Base-by-base conservation (phyloP, 2,329 filamentous ascomycete species). In the Samsoniella hepiali region DNA sequence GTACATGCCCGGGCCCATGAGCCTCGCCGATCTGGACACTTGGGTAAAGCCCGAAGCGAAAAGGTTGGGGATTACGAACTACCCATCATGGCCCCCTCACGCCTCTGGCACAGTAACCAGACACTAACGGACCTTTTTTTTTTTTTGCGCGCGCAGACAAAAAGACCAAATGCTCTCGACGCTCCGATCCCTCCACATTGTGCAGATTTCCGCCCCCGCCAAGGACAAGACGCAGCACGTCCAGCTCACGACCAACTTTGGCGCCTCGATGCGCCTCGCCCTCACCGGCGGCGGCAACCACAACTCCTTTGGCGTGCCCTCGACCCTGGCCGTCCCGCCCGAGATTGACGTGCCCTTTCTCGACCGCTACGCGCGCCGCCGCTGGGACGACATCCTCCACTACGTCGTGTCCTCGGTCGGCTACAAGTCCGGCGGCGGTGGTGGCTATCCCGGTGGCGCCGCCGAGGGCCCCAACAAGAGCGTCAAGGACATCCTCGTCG, bases 331-430 rank as follows among this genome's bases (percentile, higher is more conserved):
- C 3, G 81, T 86, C 40, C 83, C 86, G 47, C 79, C 82, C 62
- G 83, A 86, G 56, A 84, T 95, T 56, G 87, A 89, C 64, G 76
- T 93, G 11, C 72, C 84, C 1, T 91, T 90, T 68, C 83, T 99
- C 63, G 95, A 99, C 72, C 84, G 87, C 34, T 96, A 94, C 76
- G 93, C 95, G 5, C 86, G 91, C 62, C 86, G 85, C 69, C 93
- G 96, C 72, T 99, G 95, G 93, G 96, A 99, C 75, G 90, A 92
- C 32, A 97, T 99, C 34, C 77, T 99, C 55, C 95, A 97, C 75
- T 99, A 93, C 72, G 93, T 99, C 74, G 95, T 99, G 27, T 91
- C 89, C 64, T 89, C 86, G 65, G 88, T 90, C 9, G 87, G 85
- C 1, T 84, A 66, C 74, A 80, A 70, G 72, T 78, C 66, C 72